Base-by-base conservation (phyloP, 225 moss, liverwort and hornwort species). In the Straminergon stramineum region DNA sequence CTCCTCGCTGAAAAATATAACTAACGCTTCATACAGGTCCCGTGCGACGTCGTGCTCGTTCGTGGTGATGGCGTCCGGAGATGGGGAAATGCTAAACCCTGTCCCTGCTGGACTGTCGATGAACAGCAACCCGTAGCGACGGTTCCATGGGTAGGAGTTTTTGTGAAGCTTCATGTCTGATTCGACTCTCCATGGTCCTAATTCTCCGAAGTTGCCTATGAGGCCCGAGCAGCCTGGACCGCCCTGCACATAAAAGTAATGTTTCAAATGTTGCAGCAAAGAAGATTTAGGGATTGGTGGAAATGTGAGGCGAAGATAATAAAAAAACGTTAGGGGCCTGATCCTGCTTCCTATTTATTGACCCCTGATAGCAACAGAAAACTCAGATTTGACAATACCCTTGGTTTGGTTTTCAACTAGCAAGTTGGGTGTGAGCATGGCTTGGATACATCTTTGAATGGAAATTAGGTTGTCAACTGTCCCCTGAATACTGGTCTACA, bases 51-150 rank as follows among this genome's bases (percentile, higher is more conserved):
- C 76, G 71, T 93, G 84, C 85, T 90, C 39, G 48, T 92, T 91
- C 28, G 58, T 89, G 16, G 84, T 67, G 53, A 93, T 92, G 81
- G 88, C 89, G 23, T 91, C 92, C n/a, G 79, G 84, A 27, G 95
- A 91, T 52, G 91, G 87, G 28, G 88, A 39, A 20, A 73, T 68
- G 92, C 95, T 95, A 84, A 95, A 95, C 51, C 95, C 95, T 89
- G 91, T 45, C 80, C 92, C 90, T 83, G 92, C 93, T n/a, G 94
- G 95, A 85, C 91, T 95, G 83, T 95, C 95, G 37, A 95, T 88
- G 87, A 94, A 92, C 41, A 95, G 87, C 90, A 95, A 35, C 30
- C 95, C 95, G 68, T 85, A 94, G 32, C 53, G 91, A 32, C 89
- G 84, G 79, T 95, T 94, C 92, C 94, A 95, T 2, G 95, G 89